Conservation (phyloP, 2,329 filamentous ascomycete species). For the Xylariaceae sp. region DNA sequence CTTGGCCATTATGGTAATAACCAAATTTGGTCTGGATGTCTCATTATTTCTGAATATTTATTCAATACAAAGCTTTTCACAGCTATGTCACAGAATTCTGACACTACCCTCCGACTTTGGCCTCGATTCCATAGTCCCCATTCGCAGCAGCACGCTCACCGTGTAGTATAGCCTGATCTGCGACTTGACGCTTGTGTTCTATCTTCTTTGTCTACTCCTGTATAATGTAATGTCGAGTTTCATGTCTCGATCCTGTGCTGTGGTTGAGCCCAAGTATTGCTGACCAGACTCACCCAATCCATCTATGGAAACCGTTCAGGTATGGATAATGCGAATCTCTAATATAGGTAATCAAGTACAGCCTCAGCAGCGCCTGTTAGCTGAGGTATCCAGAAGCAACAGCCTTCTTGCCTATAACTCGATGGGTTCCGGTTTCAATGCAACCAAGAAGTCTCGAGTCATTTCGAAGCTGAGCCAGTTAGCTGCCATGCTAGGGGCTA, state of each 20-base stretch:
- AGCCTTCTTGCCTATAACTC: conserved; percentile 14
- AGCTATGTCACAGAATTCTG: no score
- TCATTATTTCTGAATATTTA: no score
- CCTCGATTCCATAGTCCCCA: no score
- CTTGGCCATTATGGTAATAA: no score
- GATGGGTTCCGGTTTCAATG: conserved; percentile 44
- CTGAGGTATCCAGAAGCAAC: no score
- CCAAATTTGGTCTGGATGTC: no score
- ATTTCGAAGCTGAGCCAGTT: conserved; percentile 98
- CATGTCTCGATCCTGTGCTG: neutral
- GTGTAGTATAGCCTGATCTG: no score
- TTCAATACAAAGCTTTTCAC: no score
- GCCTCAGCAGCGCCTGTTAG: no score
- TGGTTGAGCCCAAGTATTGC: neutral
- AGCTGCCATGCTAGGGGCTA: conserved; percentile 96
- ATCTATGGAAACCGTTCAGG: neutral
- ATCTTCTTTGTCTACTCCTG: neutral
- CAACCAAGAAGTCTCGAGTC: conserved; percentile 79
- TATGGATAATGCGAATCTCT: conserved; percentile 1
- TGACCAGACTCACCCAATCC: neutral
- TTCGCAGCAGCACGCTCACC: no score
- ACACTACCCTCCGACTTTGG: no score
- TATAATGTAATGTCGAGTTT: neutral
- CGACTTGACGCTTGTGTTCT: neutral
- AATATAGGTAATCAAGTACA: neutral